Conservation (phyloP, 352 stramenopile genomes). For the Pythium aristosporum region DNA sequence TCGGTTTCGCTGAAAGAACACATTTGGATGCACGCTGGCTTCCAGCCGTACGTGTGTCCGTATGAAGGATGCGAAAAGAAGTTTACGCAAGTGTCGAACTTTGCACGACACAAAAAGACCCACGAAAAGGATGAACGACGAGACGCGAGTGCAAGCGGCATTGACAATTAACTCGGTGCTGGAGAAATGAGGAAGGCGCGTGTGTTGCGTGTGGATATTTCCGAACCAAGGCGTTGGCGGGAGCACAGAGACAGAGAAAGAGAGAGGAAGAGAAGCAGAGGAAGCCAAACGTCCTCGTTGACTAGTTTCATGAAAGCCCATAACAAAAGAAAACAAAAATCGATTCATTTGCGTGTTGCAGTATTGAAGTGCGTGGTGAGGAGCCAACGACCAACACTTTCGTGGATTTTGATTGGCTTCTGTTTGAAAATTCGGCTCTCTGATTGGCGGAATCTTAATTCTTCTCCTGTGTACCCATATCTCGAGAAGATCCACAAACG, state of each 20-base stretch:
- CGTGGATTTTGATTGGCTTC: constrained; percentile 14
- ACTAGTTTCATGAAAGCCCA: constrained; percentile 3
- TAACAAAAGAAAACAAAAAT: constrained; percentile 7
- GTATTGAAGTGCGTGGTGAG: neutral
- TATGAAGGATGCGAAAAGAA: constrained; percentile 88
- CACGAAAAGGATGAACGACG: constrained; percentile 76
- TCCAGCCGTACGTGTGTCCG: constrained; percentile 91
- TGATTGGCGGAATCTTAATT: constrained; percentile 25
- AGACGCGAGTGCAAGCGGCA: constrained; percentile 23
- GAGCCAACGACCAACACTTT: constrained; percentile 9
- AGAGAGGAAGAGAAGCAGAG: neutral
- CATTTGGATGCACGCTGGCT: constrained; percentile 90
- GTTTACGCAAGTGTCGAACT: constrained; percentile 89
- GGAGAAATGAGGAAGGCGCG: neutral
- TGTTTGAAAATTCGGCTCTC: constrained; percentile 2
- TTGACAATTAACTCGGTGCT: constrained; percentile 8
- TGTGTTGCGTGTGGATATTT: constrained; percentile 1
- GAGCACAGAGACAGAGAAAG: neutral
- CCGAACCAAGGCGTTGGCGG: neutral
- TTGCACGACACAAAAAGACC: constrained; percentile 86
- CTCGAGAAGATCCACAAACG: neutral
- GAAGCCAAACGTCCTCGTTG: neutral
- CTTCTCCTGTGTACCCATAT: constrained; percentile 4
- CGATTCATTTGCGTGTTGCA: neutral
- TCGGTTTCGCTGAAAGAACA: constrained; percentile 91